Conservation (phyloP, 176 grass and related monocot genomes). For the Musa beccarii region DNA sequence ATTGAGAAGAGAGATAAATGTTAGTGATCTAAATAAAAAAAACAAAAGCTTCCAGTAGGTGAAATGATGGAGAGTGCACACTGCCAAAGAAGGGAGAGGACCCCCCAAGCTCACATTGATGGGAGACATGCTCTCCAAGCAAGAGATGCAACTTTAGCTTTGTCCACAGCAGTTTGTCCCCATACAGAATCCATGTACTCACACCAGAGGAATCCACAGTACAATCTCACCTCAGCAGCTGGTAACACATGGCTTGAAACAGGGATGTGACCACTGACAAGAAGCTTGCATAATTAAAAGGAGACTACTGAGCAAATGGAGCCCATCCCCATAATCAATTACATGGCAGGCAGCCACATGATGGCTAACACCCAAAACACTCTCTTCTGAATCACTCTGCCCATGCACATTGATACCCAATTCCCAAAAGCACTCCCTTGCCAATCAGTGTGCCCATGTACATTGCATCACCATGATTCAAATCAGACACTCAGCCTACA, state of each 20-base stretch:
- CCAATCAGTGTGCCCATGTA: neutral
- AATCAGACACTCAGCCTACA: neutral
- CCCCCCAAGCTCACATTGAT: neutral
- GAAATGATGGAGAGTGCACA: neutral
- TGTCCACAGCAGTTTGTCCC: neutral
- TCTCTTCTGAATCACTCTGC: neutral
- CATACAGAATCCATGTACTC: neutral
- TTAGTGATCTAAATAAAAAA: too few relatives aligned
- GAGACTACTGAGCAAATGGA: neutral
- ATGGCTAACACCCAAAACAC: neutral
- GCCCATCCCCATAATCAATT: neutral
- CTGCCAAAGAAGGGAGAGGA: neutral
- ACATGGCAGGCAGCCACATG: conserved; percentile 1
- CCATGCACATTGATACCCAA: conserved; percentile 5
- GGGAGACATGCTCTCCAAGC: neutral
- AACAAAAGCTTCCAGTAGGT: neutral
- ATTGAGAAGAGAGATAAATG: too few relatives aligned
- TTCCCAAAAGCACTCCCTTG: neutral
- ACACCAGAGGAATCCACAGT: neutral
- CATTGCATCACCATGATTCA: conserved; percentile 1
- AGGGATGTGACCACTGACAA: neutral
- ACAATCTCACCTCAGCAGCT: neutral
- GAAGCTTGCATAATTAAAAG: conserved; percentile 1
- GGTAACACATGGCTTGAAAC: neutral
- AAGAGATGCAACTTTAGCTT: neutral